Conservation (phyloP, 805 yeast genomes). For the Saccharomycopsis oosterbeekiorum region DNA sequence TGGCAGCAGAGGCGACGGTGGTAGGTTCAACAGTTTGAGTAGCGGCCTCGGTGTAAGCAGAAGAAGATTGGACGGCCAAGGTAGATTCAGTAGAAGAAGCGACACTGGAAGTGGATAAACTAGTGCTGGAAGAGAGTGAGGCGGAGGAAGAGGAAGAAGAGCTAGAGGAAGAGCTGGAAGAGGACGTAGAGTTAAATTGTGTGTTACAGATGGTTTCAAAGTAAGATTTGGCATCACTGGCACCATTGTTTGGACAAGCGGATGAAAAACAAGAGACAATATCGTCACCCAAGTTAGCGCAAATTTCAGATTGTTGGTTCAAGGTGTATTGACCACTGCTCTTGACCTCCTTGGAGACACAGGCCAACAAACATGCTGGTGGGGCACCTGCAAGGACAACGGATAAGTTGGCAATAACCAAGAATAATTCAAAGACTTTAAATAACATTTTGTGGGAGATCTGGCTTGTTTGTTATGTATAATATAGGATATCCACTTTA, state of each 20-base stretch:
- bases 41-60: not conserved
- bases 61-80: not conserved
- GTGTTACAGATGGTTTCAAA: conserved; percentile 49
- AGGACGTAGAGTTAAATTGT: conserved; percentile 23
- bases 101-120: not conserved
- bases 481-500: not conserved
- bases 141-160: conserved; percentile 15
- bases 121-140: not conserved
- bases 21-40: not conserved
- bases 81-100: not conserved
- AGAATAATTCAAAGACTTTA: not conserved
- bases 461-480: not conserved
- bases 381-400: conserved; percentile 48
- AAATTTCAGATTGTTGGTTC: conserved; percentile 23
- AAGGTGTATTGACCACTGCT: conserved; percentile 14
- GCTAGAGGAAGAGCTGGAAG: conserved; percentile 10
- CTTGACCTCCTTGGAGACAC: conserved; percentile 64
- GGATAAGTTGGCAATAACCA: not conserved
- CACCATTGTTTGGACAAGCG: conserved; percentile 57
- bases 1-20: not conserved
- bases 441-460: not conserved
- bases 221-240: conserved; percentile 47
- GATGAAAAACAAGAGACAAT: conserved; percentile 54
- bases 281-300: conserved; percentile 43
- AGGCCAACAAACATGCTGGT: conserved; percentile 87